Evolutionary conservation across 2,329 filamentous ascomycete genomes (phyloP).

Genomic region (Lasiodiplodia citricola): DNA sequence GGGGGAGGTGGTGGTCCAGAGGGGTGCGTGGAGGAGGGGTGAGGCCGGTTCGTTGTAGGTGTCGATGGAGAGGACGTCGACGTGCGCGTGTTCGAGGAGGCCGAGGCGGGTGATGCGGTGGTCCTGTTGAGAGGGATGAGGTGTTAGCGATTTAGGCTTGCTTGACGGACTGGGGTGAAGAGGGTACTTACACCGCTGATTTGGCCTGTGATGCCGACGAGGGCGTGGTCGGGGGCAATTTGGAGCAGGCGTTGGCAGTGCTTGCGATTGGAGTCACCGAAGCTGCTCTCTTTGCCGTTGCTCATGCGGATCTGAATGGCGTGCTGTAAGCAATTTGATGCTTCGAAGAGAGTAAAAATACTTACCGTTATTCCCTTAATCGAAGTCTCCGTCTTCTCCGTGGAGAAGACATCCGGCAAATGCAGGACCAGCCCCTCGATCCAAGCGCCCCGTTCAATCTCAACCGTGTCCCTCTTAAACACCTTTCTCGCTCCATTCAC

Average conservation of each 20-base stretch:
- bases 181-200: background rate
- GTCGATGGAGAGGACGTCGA: slow-evolving; percentile 13
- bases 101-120: slow-evolving; percentile 12
- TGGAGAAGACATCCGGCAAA: background rate
- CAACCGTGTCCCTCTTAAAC: background rate
- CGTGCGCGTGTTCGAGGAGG: background rate
- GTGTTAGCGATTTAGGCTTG: too few relatives aligned
- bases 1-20: background rate
- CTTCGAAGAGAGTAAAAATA: background rate
- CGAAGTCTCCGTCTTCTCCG: background rate
- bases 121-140: background rate
- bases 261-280: background rate
- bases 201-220: slow-evolving; percentile 16
- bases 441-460: slow-evolving; percentile 22
- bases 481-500: background rate
- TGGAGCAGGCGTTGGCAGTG: slow-evolving; percentile 6
- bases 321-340: background rate
- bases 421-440: slow-evolving; percentile 28
- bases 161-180: background rate
- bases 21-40: background rate
- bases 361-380: slow-evolving; percentile 22
- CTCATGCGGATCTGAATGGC: background rate
- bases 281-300: background rate
- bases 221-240: background rate
- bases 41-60: background rate